phyloP scores from a whole-genome alignment of 2,329 filamentous ascomycete species.

The Chaetomium strumarium region DNA sequence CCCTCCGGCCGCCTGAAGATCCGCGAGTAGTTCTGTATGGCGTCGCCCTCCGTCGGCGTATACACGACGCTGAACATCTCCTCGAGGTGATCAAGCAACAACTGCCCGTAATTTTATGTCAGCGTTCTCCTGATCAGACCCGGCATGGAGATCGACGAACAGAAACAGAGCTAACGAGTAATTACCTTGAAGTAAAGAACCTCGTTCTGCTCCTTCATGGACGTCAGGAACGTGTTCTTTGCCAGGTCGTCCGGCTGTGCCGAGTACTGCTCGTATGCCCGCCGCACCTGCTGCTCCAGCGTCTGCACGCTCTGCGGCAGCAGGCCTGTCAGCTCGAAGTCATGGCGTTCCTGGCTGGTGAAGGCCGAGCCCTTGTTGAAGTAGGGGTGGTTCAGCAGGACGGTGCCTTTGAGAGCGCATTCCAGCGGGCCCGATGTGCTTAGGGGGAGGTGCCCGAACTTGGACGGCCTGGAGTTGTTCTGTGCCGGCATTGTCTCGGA shows the following conservation, averaged over 20 bases:
- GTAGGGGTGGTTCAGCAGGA: constrained; percentile 57
- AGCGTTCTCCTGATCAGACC: too few species aligned
- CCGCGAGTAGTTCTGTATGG: constrained; percentile 76
- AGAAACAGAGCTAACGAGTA: too few species aligned
- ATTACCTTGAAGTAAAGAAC: constrained; percentile 74
- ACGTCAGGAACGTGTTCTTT: constrained; percentile 85
- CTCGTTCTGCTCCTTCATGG: constrained; percentile 78
- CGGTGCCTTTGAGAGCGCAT: constrained; percentile 44
- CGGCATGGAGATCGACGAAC: too few species aligned
- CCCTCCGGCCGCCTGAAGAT: constrained; percentile 75
- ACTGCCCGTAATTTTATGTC: constrained; percentile 34
- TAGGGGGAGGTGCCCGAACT: constrained; percentile 42
- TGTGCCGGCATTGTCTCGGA: not conserved
- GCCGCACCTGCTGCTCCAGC: constrained; percentile 66
- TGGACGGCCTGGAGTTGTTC: constrained; percentile 24
- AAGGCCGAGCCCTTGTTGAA: constrained; percentile 86
- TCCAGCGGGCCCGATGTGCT: constrained; percentile 43
- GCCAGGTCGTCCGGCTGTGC: constrained; percentile 58
- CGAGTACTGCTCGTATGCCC: constrained; percentile 76
- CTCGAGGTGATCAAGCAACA: constrained; percentile 70
- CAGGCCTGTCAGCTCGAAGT: constrained; percentile 67
- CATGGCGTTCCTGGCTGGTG: constrained; percentile 57
- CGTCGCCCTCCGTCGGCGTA: constrained; percentile 83
- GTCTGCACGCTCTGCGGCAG: constrained; percentile 68
- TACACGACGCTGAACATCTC: constrained; percentile 93